These are phyloP conservation scores for Bauhinia variegata DNA, from an alignment of 306 rosid species.

Conservation along the genomic window DNA sequence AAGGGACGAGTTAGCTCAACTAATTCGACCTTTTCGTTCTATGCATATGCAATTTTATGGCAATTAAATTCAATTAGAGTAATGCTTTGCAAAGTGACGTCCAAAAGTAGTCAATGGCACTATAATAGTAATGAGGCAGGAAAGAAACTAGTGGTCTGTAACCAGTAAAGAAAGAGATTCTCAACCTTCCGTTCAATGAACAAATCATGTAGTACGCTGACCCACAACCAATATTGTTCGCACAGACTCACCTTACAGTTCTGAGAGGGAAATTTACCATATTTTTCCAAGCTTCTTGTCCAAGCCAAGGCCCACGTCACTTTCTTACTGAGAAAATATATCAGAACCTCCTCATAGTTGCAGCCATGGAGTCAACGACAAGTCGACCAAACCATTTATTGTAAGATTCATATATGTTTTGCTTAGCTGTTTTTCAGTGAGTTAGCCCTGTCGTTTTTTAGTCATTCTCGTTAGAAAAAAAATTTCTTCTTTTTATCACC, in stretches of 20 bases:
- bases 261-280: too few relatives aligned
- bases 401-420: too few relatives aligned
- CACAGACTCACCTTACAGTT: too few relatives aligned
- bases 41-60: slow-evolving; percentile 1
- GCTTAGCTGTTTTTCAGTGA: too few relatives aligned
- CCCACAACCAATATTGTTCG: slow-evolving; percentile 11
- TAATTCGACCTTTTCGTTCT: slow-evolving; percentile 24
- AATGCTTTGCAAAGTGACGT: too few relatives aligned
- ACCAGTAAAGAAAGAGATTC: slow-evolving; percentile 9
- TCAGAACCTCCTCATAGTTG: too few relatives aligned
- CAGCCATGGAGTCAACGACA: slow-evolving; percentile 27
- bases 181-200: slow-evolving; percentile 30
- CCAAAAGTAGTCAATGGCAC: too few relatives aligned
- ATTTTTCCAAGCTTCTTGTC: not conserved
- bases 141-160: slow-evolving; percentile 16
- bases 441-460: too few relatives aligned
- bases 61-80: not conserved
- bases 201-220: slow-evolving; percentile 23
- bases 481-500: too few relatives aligned
- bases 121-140: slow-evolving; percentile 8
- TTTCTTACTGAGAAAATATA: too few relatives aligned
- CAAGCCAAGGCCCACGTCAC: not conserved
- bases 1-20: slow-evolving; percentile 41
- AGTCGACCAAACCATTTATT: too few relatives aligned
- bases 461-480: too few relatives aligned